These are phyloP conservation scores for Sphaerosporella brunnea DNA, from an alignment of 495 filamentous ascomycete genomes.

Conservation along the genomic window DNA sequence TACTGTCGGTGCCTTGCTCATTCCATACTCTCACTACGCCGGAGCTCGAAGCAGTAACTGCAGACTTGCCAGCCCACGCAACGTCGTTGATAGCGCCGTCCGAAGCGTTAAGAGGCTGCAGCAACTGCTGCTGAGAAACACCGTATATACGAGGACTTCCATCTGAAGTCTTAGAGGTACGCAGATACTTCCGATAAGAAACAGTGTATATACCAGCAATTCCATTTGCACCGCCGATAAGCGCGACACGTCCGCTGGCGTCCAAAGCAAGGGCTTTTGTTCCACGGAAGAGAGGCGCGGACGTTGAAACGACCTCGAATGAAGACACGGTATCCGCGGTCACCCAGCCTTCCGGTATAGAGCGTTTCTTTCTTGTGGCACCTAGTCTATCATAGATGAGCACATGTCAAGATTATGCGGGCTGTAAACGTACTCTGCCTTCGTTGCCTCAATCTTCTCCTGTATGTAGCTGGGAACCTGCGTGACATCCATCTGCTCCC, in stretches of 20 bases:
- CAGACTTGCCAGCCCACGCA: slow-evolving; percentile 54
- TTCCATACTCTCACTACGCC: slow-evolving; percentile 69
- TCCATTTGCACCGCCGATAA: slow-evolving; percentile 64
- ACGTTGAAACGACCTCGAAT: slow-evolving; percentile 43
- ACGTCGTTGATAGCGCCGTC: slow-evolving; percentile 58
- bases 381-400: slow-evolving; percentile 59
- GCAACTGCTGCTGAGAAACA: slow-evolving; percentile 46
- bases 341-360: slow-evolving; percentile 69
- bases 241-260: slow-evolving; percentile 45
- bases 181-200: no score
- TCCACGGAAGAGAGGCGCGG: slow-evolving; percentile 46
- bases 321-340: slow-evolving; percentile 52
- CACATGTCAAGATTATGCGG: no score
- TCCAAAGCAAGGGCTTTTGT: slow-evolving; percentile 50
- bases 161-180: no score
- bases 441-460: slow-evolving; percentile 37
- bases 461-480: slow-evolving; percentile 53
- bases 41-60: slow-evolving; percentile 53
- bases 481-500: slow-evolving; percentile 87
- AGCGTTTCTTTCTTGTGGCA: slow-evolving; percentile 68
- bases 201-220: slow-evolving; percentile 61
- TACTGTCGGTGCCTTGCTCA: slow-evolving; percentile 41
- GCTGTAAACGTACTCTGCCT: slow-evolving; percentile 33
- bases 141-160: no score
- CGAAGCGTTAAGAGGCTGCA: slow-evolving; percentile 45